Evolutionary conservation across 192 early-diverging fungal species (phyloP).

Genomic region (Podila epigama): DNA sequence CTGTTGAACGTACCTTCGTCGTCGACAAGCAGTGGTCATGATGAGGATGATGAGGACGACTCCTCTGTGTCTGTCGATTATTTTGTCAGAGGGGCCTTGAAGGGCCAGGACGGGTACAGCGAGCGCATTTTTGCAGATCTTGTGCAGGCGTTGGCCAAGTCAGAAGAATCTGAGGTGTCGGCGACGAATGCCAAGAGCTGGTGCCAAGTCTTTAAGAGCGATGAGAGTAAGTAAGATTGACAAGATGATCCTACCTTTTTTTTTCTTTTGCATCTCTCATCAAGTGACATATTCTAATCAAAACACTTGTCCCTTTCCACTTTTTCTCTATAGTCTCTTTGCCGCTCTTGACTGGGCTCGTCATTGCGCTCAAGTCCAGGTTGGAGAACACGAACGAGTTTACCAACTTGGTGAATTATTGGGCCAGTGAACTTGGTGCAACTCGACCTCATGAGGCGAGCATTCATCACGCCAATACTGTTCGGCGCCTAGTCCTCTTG

Average conservation of each 20-base stretch:
- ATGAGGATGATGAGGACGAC: conserved; percentile 20
- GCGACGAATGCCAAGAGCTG: conserved; percentile 26
- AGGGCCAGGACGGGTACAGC: conserved; percentile 25
- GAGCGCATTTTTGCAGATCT: conserved; percentile 35
- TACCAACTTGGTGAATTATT: conserved; percentile 37
- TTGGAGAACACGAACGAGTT: conserved; percentile 40
- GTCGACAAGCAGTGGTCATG: not conserved
- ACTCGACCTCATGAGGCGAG: conserved; percentile 16
- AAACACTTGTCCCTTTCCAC: not conserved
- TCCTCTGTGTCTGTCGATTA: not conserved
- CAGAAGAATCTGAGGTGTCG: conserved; percentile 7
- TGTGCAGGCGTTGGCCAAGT: conserved; percentile 14
- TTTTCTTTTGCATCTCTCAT: not conserved
- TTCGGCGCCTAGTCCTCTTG: conserved; percentile 26
- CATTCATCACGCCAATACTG: conserved; percentile 4
- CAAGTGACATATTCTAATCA: not conserved
- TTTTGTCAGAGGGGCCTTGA: conserved; percentile 25
- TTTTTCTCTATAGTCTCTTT: conserved; percentile 12
- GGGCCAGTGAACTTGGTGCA: conserved; percentile 21
- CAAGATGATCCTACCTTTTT: too few relatives aligned
- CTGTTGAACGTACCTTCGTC: not conserved
- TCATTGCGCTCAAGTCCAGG: conserved; percentile 18
- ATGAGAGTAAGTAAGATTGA: conserved; percentile 20
- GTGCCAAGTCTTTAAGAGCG: conserved; percentile 38
- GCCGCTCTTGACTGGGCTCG: conserved; percentile 18